A percentile compares a stretch with the other conserved stretches of the same genome.
Conservation (phyloP, 345 rosid genomes). For the Mercurialis annua region DNA sequence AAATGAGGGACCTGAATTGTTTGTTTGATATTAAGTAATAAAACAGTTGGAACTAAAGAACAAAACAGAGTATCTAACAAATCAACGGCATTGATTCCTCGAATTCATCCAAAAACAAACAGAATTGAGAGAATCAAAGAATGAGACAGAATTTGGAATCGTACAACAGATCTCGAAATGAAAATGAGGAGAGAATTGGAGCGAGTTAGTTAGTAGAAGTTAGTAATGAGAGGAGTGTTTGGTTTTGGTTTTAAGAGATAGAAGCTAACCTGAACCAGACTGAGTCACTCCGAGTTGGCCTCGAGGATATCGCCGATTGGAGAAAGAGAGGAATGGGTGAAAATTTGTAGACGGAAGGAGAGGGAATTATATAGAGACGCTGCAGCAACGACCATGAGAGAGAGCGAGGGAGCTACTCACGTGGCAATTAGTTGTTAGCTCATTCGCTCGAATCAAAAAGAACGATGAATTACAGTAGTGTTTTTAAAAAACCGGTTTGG, state of each 20-base stretch:
- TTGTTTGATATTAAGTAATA: background rate
- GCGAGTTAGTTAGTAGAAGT: constrained; percentile 1
- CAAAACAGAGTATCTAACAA: background rate
- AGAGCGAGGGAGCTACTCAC: constrained; percentile 2
- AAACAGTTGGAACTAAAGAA: background rate
- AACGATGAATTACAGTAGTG: too few relatives aligned
- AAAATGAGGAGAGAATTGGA: background rate
- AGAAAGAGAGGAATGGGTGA: background rate
- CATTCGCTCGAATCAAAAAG: too few relatives aligned
- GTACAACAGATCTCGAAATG: constrained; percentile 8
- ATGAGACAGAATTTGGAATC: constrained; percentile 3
- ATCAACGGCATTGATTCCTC: background rate
- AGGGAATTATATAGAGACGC: background rate
- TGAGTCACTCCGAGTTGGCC: background rate
- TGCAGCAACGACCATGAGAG: constrained; percentile 1
- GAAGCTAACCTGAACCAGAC: constrained; percentile 7
- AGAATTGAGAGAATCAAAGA: background rate
- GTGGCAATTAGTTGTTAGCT: constrained; percentile 17
- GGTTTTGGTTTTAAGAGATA: background rate
- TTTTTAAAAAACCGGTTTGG: too few relatives aligned
- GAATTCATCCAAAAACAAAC: background rate
- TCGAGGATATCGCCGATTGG: constrained; percentile 2
- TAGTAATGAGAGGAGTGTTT: background rate
- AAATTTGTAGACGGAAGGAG: background rate
- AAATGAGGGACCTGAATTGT: background rate